Evolutionary conservation across 768 basidiomycete species (phyloP).

Genomic region (Agrocybe pediades): DNA sequence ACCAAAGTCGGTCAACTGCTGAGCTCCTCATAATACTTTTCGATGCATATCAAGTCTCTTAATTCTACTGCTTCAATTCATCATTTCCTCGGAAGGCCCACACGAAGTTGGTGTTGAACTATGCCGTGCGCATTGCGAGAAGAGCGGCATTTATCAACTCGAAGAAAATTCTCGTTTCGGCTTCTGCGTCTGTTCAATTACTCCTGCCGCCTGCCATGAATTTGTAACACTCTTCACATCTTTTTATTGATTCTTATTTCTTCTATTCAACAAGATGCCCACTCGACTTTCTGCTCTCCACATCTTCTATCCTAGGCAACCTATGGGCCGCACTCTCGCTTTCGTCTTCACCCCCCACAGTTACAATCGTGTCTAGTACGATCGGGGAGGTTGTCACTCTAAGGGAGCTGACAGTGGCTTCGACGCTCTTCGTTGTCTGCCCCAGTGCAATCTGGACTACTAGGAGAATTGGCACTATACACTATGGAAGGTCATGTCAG

Average conservation of each 20-base stretch:
- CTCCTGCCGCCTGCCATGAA: too few species aligned
- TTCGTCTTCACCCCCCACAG: neutral
- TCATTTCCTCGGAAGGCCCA: neutral
- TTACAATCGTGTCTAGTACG: constrained; percentile 21
- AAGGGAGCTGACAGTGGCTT: constrained; percentile 16
- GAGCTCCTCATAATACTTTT: constrained; percentile 34
- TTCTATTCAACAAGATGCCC: constrained; percentile 20
- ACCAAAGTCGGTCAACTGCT: constrained; percentile 69
- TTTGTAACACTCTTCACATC: too few species aligned
- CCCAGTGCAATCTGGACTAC: constrained; percentile 26
- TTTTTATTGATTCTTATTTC: neutral
- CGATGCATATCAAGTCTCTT: constrained; percentile 7
- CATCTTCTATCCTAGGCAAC: neutral
- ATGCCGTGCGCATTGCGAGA: neutral
- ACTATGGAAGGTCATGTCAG: constrained; percentile 10
- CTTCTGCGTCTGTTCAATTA: too few species aligned
- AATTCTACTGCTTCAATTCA: neutral
- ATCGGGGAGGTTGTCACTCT: constrained; percentile 10
- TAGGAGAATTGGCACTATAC: constrained; percentile 27
- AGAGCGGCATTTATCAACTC: too few species aligned
- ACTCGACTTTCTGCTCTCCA: constrained; percentile 22
- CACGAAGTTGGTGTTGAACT: neutral
- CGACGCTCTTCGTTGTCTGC: constrained; percentile 16
- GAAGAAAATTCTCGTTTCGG: too few species aligned
- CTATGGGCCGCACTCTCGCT: neutral